Conservation (phyloP, 2,329 filamentous ascomycete genomes). For the Botrytis squamosa region DNA sequence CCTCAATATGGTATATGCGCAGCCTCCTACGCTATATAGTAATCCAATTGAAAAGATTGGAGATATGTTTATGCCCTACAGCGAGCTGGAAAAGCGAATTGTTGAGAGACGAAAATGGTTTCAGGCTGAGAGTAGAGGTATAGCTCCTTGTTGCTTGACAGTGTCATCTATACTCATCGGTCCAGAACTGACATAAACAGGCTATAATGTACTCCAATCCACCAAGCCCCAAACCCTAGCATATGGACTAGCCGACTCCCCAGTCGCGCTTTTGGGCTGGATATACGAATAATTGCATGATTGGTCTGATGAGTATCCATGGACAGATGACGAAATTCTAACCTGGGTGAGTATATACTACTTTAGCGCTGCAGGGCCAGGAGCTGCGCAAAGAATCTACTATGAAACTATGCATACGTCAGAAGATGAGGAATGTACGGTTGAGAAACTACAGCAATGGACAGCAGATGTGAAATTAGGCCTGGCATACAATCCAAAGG, state of each 20-base stretch:
- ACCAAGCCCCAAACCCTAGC: conserved; percentile 74
- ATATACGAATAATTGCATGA: conserved; percentile 78
- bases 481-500: not conserved
- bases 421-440: not conserved
- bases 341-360: conserved; percentile 69
- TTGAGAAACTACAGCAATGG: not conserved
- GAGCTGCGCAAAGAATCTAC: not conserved
- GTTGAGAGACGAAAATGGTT: conserved; percentile 59
- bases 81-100: conserved; percentile 45
- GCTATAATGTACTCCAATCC: conserved; percentile 59
- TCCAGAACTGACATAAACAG: conserved; percentile 36
- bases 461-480: not conserved
- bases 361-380: conserved; percentile 45
- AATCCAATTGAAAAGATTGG: conserved; percentile 58
- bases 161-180: accelerated
- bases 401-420: not conserved
- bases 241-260: conserved; percentile 63
- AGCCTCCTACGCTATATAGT: conserved; percentile 49
- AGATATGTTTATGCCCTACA: conserved; percentile 55
- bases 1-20: conserved; percentile 57
- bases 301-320: conserved; percentile 71
- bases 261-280: conserved; percentile 71
- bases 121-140: conserved; percentile 43
- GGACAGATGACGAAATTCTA: conserved; percentile 74
- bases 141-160: accelerated